phyloP scores from a whole-genome alignment of 2,329 filamentous ascomycete species.

The Phoma sp. region DNA sequence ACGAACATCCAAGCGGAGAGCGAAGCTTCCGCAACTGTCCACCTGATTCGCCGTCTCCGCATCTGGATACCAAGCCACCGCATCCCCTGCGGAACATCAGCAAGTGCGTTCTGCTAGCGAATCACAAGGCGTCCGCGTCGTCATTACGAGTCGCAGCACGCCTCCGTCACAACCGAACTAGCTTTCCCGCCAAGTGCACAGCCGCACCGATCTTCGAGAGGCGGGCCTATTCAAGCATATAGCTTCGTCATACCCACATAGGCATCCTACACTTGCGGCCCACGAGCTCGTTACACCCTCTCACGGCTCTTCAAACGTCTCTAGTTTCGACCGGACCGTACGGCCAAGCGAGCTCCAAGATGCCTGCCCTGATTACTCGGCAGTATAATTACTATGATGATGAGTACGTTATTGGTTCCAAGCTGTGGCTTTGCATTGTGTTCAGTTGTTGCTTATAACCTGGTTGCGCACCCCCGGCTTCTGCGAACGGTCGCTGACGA shows the following conservation, averaged over 20 bases:
- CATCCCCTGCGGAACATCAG: conserved; percentile 12
- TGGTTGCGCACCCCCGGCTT: conserved; percentile 12
- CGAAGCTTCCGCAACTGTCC: conserved; percentile 12
- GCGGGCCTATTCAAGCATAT: conserved; percentile 18
- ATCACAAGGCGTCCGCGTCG: conserved; percentile 9
- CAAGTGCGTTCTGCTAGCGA: conserved; percentile 8
- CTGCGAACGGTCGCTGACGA: conserved; percentile 7
- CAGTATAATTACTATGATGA: conserved; percentile 22
- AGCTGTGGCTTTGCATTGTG: conserved; percentile 16
- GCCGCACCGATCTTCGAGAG: conserved; percentile 17
- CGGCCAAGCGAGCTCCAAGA: conserved; percentile 17
- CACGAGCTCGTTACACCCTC: conserved; percentile 19
- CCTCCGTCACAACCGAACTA: conserved; percentile 16
- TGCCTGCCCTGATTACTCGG: conserved; percentile 29
- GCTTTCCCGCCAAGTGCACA: conserved; percentile 14
- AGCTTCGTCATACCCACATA: conserved; percentile 20
- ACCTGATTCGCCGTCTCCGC: conserved; percentile 3
- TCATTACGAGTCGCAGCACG: conserved; percentile 10
- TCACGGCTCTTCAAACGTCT: conserved; percentile 14
- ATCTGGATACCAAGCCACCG: conserved; percentile 15
- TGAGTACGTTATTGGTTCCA: conserved; percentile 26
- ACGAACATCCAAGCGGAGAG: background rate
- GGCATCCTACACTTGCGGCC: conserved; percentile 4
- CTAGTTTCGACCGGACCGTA: conserved; percentile 15
- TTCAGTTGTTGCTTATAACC: conserved; percentile 12